phyloP scores from a whole-genome alignment of 768 basidiomycete genomes.

The Russula foetens region DNA sequence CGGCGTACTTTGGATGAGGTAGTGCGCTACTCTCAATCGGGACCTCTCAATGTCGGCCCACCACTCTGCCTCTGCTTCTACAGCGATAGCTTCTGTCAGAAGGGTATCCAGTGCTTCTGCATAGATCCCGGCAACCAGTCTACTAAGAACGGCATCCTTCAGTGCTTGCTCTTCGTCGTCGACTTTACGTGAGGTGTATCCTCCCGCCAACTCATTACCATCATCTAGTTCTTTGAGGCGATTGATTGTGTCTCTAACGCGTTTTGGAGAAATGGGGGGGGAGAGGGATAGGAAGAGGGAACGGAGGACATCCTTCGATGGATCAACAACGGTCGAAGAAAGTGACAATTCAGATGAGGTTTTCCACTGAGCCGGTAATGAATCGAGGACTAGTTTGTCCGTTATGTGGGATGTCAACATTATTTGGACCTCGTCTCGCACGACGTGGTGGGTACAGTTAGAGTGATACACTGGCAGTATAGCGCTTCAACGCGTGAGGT shows the following conservation, averaged over 20 bases:
- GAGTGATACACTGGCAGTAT: too few species aligned
- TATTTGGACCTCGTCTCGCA: too few species aligned
- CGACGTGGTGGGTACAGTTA: too few species aligned
- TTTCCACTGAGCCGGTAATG: background rate
- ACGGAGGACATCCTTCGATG: slow-evolving; percentile 30
- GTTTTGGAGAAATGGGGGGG: slow-evolving; percentile 23
- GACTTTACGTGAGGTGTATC: background rate
- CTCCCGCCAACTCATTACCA: background rate
- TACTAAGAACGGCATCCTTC: slow-evolving; percentile 38
- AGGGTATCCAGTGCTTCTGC: slow-evolving; percentile 55
- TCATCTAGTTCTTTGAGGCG: slow-evolving; percentile 25
- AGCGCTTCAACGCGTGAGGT: background rate
- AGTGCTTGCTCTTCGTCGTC: slow-evolving; percentile 31
- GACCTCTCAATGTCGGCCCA: slow-evolving; percentile 72
- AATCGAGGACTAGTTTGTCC: slow-evolving; percentile 1
- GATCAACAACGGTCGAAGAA: background rate
- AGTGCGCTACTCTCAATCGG: slow-evolving; percentile 43
- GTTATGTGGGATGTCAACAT: slow-evolving; percentile 20
- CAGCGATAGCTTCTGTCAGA: slow-evolving; percentile 56
- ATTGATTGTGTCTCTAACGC: slow-evolving; percentile 27
- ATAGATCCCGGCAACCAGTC: slow-evolving; percentile 51
- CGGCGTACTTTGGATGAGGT: slow-evolving; percentile 71
- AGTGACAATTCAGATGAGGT: background rate
- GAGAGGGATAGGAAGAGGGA: slow-evolving; percentile 34
- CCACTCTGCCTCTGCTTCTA: slow-evolving; percentile 77